Evolutionary conservation across 495 filamentous ascomycete genomes (phyloP).

Genomic region (Penicillium chermesinum): DNA sequence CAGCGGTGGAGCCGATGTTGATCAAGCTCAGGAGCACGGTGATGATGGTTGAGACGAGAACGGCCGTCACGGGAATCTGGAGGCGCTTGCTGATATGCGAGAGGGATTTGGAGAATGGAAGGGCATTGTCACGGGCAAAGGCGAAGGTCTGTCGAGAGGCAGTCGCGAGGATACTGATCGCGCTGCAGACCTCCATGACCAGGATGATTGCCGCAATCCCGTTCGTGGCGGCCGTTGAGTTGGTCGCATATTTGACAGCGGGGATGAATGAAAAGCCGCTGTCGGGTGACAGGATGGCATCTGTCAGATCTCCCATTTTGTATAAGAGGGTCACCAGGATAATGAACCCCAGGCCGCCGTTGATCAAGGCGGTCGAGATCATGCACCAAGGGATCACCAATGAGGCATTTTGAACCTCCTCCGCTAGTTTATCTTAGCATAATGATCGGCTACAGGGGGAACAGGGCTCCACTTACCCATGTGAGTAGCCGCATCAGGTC

Average conservation of each 20-base stretch:
- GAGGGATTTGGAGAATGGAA: slow-evolving; percentile 33
- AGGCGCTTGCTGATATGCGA: slow-evolving; percentile 33
- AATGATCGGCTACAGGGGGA: too few species aligned
- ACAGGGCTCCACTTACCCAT: slow-evolving; percentile 29
- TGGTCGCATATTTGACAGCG: slow-evolving; percentile 29
- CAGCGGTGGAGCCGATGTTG: slow-evolving; percentile 41
- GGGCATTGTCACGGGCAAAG: slow-evolving; percentile 49
- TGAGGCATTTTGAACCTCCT: slow-evolving; percentile 46
- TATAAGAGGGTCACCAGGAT: slow-evolving; percentile 45
- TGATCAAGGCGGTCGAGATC: slow-evolving; percentile 38
- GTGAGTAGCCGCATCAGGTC: slow-evolving; percentile 36
- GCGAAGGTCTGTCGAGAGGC: slow-evolving; percentile 44
- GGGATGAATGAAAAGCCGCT: slow-evolving; percentile 38
- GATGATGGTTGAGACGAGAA: slow-evolving; percentile 45
- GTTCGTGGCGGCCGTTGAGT: slow-evolving; percentile 25
- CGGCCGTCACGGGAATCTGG: slow-evolving; percentile 51
- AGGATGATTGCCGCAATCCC: slow-evolving; percentile 37
- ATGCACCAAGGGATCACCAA: slow-evolving; percentile 43
- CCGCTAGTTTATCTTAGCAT: slow-evolving; percentile 23
- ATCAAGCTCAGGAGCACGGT: slow-evolving; percentile 43
- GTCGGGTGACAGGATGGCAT: slow-evolving; percentile 20
- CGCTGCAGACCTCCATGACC: slow-evolving; percentile 37
- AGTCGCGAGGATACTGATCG: slow-evolving; percentile 35
- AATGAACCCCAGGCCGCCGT: slow-evolving; percentile 31
- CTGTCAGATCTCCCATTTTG: slow-evolving; percentile 35